A percentile compares a stretch with the other conserved stretches of the same genome.
phyloP scores from a whole-genome alignment of 805 yeast species.

The Candida lessepsii region DNA sequence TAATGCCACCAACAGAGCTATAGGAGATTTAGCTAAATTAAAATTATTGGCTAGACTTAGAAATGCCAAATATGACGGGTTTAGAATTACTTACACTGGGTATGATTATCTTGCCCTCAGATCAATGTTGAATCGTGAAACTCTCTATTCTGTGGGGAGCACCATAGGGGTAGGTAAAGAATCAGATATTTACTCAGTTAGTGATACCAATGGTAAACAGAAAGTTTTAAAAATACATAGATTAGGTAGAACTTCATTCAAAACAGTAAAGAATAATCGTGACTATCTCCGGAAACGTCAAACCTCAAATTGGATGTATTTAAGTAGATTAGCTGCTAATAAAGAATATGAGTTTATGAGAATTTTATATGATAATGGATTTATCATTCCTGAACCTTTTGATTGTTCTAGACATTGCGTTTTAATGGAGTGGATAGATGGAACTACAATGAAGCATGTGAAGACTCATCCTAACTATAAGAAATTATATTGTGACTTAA shows the following conservation, averaged over 20 bases:
- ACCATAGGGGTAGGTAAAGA: conserved; percentile 97
- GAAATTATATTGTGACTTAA: conserved; percentile 75
- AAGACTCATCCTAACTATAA: conserved; percentile 67
- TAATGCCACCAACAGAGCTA: conserved; percentile 73
- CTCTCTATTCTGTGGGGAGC: conserved; percentile 75
- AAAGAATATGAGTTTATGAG: conserved; percentile 90
- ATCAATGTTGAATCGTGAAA: conserved; percentile 71
- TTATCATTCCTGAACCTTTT: conserved; percentile 82
- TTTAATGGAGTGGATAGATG: conserved; percentile 86
- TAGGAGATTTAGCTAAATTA: conserved; percentile 83
- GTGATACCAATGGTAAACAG: conserved; percentile 59
- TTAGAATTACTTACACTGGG: conserved; percentile 82
- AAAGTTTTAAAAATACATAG: conserved; percentile 88
- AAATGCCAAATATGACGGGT: conserved; percentile 95
- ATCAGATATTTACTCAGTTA: conserved; percentile 87
- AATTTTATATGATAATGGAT: conserved; percentile 69
- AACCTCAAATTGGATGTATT: conserved; percentile 87
- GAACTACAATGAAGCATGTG: conserved; percentile 86
- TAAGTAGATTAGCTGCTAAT: conserved; percentile 86
- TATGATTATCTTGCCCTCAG: conserved; percentile 90
- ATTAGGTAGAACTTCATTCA: conserved; percentile 89
- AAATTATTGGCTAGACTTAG: conserved; percentile 74
- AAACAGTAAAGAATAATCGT: conserved; percentile 88
- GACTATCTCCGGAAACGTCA: conserved; percentile 79
- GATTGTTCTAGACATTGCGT: conserved; percentile 91